Conservation (phyloP, 805 yeast species). For the Candida sithepensis region DNA sequence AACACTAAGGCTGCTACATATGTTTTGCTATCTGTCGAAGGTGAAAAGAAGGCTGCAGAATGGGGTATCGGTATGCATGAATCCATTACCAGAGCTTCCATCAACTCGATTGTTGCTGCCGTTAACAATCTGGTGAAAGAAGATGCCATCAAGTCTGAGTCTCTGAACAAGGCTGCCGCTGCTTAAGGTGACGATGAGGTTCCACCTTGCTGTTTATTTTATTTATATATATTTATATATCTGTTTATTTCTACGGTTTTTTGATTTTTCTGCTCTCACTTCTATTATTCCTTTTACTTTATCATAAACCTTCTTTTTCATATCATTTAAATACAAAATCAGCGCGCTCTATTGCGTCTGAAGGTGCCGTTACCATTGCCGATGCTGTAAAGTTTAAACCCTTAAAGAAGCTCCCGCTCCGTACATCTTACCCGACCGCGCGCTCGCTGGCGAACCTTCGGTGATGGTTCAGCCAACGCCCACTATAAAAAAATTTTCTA, state of each 20-base stretch:
- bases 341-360: too few species aligned
- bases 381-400: too few species aligned
- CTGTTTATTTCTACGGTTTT: not conserved
- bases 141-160: conserved; percentile 11
- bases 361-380: too few species aligned
- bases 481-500: not conserved
- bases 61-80: conserved; percentile 96
- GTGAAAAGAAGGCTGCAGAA: conserved; percentile 23
- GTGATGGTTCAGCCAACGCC: not conserved
- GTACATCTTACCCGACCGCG: too few species aligned
- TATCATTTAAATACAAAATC: too few species aligned
- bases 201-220: not conserved
- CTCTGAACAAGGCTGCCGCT: conserved; percentile 1
- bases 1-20: conserved; percentile 72
- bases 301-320: not conserved
- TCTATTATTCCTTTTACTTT: not conserved
- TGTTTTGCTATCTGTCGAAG: conserved; percentile 36
- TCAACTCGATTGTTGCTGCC: conserved; percentile 63
- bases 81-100: conserved; percentile 84
- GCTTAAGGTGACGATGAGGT: conserved; percentile 1
- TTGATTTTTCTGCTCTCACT: not conserved
- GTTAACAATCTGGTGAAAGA: conserved; percentile 43
- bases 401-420: too few species aligned
- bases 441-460: too few species aligned
- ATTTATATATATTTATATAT: not conserved